Conservation (phyloP, 2,329 filamentous ascomycete species). For the Fusarium temperatum region DNA sequence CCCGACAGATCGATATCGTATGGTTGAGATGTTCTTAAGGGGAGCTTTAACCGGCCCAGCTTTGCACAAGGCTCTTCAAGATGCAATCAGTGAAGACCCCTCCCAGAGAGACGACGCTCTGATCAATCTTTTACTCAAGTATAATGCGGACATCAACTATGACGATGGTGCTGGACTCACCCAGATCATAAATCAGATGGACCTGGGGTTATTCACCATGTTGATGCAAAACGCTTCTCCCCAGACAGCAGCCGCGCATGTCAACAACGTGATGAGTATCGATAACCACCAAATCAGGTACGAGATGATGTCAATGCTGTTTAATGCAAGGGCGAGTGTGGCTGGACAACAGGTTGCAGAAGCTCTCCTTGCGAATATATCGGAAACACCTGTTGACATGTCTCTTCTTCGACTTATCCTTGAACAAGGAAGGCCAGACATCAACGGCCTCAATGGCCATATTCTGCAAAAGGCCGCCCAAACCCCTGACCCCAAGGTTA, state of each 20-base stretch:
- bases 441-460: conserved; percentile 59
- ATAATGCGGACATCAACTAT: conserved; percentile 64
- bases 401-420: conserved; percentile 59
- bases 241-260: conserved; percentile 56
- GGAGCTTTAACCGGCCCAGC: conserved; percentile 57
- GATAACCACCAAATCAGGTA: conserved; percentile 54
- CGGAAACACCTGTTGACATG: conserved; percentile 59
- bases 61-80: conserved; percentile 60
- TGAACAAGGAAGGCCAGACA: conserved; percentile 60
- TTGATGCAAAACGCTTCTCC: conserved; percentile 58
- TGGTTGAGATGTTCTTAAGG: conserved; percentile 60
- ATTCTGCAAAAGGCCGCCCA: conserved; percentile 53
- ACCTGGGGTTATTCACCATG: conserved; percentile 55
- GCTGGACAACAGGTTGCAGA: conserved; percentile 54
- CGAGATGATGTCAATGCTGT: conserved; percentile 58
- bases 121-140: conserved; percentile 60
- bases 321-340: conserved; percentile 56
- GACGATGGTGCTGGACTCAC: conserved; percentile 60
- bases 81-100: conserved; percentile 60
- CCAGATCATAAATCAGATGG: conserved; percentile 58
- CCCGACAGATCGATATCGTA: conserved; percentile 54
- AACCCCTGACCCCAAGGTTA: conserved; percentile 57
- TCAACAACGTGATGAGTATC: conserved; percentile 59
- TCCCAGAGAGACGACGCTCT: conserved; percentile 60
- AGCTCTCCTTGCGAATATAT: conserved; percentile 55